Percentiles rank a stretch among this genome's conserved stretches.
These are phyloP conservation scores for Xerocomus potaroensis DNA, from an alignment of 768 basidiomycete species.

Conservation along the genomic window DNA sequence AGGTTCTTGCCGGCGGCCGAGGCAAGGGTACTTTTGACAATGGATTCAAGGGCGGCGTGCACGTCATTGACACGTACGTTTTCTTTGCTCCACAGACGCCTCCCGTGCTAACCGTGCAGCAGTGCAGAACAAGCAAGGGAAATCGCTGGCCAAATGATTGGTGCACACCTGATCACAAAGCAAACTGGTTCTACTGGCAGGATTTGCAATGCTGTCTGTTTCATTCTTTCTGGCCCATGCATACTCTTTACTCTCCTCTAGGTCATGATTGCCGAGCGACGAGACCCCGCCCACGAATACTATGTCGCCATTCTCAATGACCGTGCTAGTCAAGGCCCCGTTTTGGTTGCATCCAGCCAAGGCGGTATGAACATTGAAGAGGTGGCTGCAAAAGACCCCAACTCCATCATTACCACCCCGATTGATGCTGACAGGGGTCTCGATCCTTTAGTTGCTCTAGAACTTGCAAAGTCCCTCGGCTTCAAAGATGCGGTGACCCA, in stretches of 20 bases:
- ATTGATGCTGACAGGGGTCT: conserved; percentile 84
- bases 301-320: conserved; percentile 97
- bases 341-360: conserved; percentile 89
- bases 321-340: conserved; percentile 82
- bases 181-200: conserved; percentile 93
- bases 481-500: conserved; percentile 71
- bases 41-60: conserved; percentile 97
- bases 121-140: conserved; percentile 89
- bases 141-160: conserved; percentile 89
- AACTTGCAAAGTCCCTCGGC: conserved; percentile 85
- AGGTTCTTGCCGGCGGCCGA: conserved; percentile 96
- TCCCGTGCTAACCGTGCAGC: conserved; percentile 8
- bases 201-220: conserved; percentile 87
- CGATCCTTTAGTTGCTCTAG: conserved; percentile 62
- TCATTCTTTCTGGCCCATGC: conserved; percentile 1
- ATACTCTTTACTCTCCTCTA: conserved; percentile 31
- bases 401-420: conserved; percentile 92
- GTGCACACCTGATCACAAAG: conserved; percentile 93
- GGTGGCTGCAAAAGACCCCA: conserved; percentile 92
- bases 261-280: conserved; percentile 98
- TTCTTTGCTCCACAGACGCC: background rate
- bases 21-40: conserved; percentile 97
- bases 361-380: conserved; percentile 99
- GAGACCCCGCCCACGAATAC: conserved; percentile 93
- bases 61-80: conserved; percentile 78